Evolutionary conservation across 1,139 yeast species (phyloP), one percentile per base, ranked within the genome.

Genomic region (Pichia sp.): DNA sequence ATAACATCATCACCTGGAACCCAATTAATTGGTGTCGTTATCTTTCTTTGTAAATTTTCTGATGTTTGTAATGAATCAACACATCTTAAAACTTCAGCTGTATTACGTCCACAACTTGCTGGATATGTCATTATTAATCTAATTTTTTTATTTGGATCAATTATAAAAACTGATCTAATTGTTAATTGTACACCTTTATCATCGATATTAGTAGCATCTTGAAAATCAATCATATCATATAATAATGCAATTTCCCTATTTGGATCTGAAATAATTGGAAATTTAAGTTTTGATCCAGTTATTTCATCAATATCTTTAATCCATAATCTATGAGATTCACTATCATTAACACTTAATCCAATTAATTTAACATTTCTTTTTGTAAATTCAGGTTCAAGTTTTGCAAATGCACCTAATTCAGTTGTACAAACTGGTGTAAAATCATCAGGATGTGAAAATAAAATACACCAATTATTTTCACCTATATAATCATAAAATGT

Each of bases 381-480:
- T 61, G 80, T 72, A 63, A 86, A 86, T 66, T 86, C 94, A 39
- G 87, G 87, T 68, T 83, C 86, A 61, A 86, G 73, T 64, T 82
- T 79, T 58, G 92, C 89, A 59, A 86, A 84, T 10, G 94, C 95
- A 52, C 95, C 95, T 54, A 86, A 74, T 70, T 86, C 95, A 48
- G 95, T 86, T 55, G 95, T 86, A 69, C 95, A 86, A 43, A 86
- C 92, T 45, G 95, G 95, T 41, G 95, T 86, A 71, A 81, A 84
- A 62, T 84, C 94, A 61, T 81, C 94, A 51, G 95, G 95, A 67
- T 86, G 95, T 35, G 90, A 81, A 69, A 86, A 86, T 57, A 86
- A 73, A 47, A 86, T 77, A 46, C 78, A 82, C 95, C 95, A 86
- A 49, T 76, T 68, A 65, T 79, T 78, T 6, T 36, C 28, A 39